Base-by-base conservation (phyloP, 192 early-diverging fungal species). In the Coemansia sp. region DNA sequence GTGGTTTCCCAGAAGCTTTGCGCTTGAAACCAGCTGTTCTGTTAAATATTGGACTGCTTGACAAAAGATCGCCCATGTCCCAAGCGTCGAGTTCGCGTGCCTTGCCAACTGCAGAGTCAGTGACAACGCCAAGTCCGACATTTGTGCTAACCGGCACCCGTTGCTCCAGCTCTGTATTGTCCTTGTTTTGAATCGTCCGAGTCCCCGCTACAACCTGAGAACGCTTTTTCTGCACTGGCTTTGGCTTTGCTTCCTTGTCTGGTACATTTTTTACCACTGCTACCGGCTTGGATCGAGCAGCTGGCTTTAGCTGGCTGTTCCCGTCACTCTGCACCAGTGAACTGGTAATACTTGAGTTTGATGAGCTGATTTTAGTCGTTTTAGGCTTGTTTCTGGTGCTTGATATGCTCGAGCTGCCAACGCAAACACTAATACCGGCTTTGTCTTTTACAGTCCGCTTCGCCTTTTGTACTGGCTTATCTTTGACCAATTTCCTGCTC, bases 31-130 rank as follows among this genome's bases (percentile, higher is more conserved):
- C 17, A 37, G 53, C 50, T 26, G 53, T 12, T 11, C 43, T 64
- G 61, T 22, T 37, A 37, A 39, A 38, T 27, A 69, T 37, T 16
- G 68, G 61, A 17, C 68, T 67, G 62, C 61, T 61, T 11, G 58
- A 57, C 35, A 71, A 8, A 5, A 80, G 50, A 8, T 62, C 68
- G 3, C n/a, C 61, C 72, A 74, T 74, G 45, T 65, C 68, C 72
- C 68, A 74, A 1, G 68, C 57, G 8, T 27, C 26, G 5, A 21
- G 26, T 14, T 45, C 17, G 27, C 29, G 23, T 11, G 61, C 25
- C 39, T 38, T 26, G 39, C 50, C 37, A 58, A 29, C 39, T 6
- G 47, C 19, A 22, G 48, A 49, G 19, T 49, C 7, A 19, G 48
- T 19, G n/a, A 19, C n/a, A n/a, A 49, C 48, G 2, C 48, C 48